These are phyloP conservation scores for Pseudopithomyces chartarum DNA, from an alignment of 2,329 filamentous ascomycete species.

Conservation along the genomic window DNA sequence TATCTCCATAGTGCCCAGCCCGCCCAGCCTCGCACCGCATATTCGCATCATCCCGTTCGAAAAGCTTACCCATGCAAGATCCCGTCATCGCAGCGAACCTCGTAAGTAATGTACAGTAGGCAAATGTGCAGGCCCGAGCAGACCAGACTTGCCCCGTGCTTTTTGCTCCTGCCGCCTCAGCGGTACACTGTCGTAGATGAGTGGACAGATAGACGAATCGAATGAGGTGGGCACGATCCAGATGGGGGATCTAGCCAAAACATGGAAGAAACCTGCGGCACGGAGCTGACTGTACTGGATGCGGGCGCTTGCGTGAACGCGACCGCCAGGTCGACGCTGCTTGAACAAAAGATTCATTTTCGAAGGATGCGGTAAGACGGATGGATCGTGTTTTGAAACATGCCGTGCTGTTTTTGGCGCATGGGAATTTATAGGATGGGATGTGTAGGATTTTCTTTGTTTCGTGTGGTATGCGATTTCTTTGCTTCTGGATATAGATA, in stretches of 20 bases:
- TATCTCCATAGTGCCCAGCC: conserved; percentile 12
- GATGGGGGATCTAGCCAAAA: not conserved
- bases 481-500: too few species aligned
- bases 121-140: not conserved
- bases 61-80: conserved; percentile 3
- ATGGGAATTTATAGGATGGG: not conserved
- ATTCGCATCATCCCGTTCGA: not conserved
- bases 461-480: too few species aligned
- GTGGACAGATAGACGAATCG: too few species aligned
- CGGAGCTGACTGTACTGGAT: conserved; percentile 2
- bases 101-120: too few species aligned
- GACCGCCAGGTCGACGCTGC: not conserved
- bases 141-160: too few species aligned
- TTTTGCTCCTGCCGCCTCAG: not conserved
- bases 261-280: not conserved
- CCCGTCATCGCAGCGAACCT: conserved; percentile 1
- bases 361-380: conserved; percentile 2
- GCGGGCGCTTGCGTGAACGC: not conserved
- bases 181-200: not conserved
- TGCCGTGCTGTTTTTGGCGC: not conserved
- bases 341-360: not conserved
- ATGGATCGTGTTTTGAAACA: not conserved
- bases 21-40: conserved; percentile 1
- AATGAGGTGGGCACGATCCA: not conserved
- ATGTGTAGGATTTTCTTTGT: too few species aligned